These are phyloP conservation scores for Pichia norvegensis DNA, from an alignment of 1,139 yeast species.

Conservation along the genomic window DNA sequence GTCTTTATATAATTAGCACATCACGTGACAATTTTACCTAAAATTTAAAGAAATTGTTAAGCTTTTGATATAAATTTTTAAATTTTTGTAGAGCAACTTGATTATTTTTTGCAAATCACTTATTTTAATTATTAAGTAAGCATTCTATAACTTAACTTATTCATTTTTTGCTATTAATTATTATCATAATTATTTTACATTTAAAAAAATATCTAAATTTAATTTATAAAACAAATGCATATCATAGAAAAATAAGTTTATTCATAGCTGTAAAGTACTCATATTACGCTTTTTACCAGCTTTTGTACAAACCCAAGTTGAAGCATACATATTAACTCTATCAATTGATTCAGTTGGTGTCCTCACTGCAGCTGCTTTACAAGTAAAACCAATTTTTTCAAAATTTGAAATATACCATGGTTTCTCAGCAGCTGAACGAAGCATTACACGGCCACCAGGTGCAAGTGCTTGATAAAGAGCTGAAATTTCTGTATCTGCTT, in stretches of 20 bases:
- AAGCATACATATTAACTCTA: slow-evolving; percentile 80
- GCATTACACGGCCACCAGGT: slow-evolving; percentile 64
- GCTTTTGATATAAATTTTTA: too few relatives aligned
- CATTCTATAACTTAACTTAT: too few relatives aligned
- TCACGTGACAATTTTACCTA: too few relatives aligned
- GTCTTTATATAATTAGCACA: not conserved
- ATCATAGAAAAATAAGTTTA: not conserved
- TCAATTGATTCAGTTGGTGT: slow-evolving; percentile 58
- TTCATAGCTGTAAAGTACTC: slow-evolving; percentile 24
- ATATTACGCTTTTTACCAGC: slow-evolving; percentile 22
- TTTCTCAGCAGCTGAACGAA: slow-evolving; percentile 62
- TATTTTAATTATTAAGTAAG: too few relatives aligned
- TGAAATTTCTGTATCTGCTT: slow-evolving; percentile 57
- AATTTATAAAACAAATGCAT: not conserved
- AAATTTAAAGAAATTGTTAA: not conserved
- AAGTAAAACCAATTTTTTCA: slow-evolving; percentile 57
- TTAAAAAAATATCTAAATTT: too few relatives aligned
- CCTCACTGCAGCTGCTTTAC: slow-evolving; percentile 65
- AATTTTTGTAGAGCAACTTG: too few relatives aligned
- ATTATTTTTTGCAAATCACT: too few relatives aligned
- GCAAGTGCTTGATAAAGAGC: slow-evolving; percentile 59
- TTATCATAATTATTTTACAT: too few relatives aligned
- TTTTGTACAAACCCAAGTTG: slow-evolving; percentile 78
- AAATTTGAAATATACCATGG: slow-evolving; percentile 76
- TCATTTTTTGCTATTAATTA: too few relatives aligned